Evolutionary conservation across 2,329 filamentous ascomycete species (phyloP).

Genomic region (Pyrenophora seminiperda): DNA sequence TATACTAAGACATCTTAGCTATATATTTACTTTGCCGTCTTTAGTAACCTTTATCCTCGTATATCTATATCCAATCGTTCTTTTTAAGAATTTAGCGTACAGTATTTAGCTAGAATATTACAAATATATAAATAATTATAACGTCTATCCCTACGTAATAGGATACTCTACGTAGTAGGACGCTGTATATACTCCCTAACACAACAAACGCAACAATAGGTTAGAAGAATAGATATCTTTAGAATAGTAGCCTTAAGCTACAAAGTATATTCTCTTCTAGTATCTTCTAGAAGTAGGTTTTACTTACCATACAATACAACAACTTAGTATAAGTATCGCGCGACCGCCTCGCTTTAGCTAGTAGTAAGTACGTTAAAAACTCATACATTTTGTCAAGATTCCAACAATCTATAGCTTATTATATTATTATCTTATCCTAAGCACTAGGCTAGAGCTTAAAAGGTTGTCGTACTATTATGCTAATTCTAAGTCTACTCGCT

Average conservation of each 20-base stretch:
- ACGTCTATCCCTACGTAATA: conserved; percentile 1
- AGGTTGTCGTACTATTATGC: too few relatives aligned
- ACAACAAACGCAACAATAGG: conserved; percentile 5
- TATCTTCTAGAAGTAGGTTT: not conserved
- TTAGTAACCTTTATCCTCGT: too few relatives aligned
- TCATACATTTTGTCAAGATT: too few relatives aligned
- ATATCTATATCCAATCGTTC: too few relatives aligned
- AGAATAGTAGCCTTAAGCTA: conserved; percentile 1
- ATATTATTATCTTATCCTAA: not conserved
- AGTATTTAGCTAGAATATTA: too few relatives aligned
- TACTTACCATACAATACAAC: not conserved
- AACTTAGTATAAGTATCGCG: not conserved
- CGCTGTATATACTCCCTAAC: not conserved
- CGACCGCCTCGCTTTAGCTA: not conserved
- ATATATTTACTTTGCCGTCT: too few relatives aligned
- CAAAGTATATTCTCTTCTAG: not conserved
- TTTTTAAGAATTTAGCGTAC: too few relatives aligned
- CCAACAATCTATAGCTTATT: too few relatives aligned
- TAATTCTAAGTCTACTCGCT: too few relatives aligned
- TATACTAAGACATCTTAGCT: too few relatives aligned
- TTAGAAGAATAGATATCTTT: conserved; percentile 2
- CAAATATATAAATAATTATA: too few relatives aligned
- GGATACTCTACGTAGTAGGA: conserved; percentile 6
- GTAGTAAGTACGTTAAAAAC: not conserved
- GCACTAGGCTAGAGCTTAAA: not conserved